phyloP scores from a whole-genome alignment of 2,329 filamentous ascomycete genomes.

The Exserohilum rostratum region DNA sequence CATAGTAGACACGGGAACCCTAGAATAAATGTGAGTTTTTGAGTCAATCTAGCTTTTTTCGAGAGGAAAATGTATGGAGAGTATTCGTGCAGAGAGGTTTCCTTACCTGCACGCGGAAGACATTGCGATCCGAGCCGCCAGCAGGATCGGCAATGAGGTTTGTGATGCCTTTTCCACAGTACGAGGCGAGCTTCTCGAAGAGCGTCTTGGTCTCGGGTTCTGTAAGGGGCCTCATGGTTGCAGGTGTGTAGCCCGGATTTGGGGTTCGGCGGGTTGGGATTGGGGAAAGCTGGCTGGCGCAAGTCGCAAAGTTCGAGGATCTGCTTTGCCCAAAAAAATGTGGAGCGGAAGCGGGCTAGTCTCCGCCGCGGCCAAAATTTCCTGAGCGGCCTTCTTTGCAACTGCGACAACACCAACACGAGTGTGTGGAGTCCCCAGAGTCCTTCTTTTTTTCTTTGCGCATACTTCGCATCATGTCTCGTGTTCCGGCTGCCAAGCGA shows the following conservation, averaged over 20 bases:
- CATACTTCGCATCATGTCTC: conserved; percentile 35
- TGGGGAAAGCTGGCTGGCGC: conserved; percentile 9
- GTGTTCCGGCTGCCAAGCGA: conserved; percentile 45
- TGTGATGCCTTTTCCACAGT: conserved; percentile 85
- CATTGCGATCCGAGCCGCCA: conserved; percentile 44
- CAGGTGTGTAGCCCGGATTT: conserved; percentile 2
- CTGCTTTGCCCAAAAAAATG: conserved; percentile 15
- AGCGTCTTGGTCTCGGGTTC: conserved; percentile 79
- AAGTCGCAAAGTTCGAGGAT: conserved; percentile 20
- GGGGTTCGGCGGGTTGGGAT: conserved; percentile 12
- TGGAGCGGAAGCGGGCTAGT: conserved; percentile 20
- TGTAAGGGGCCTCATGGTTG: conserved; percentile 78
- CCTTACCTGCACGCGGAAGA: conserved; percentile 58
- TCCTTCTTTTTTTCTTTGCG: background rate
- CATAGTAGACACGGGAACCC: conserved; percentile 86
- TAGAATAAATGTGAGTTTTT: conserved; percentile 53
- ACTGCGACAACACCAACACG: conserved; percentile 1
- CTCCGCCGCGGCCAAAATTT: conserved; percentile 34
- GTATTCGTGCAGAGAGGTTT: background rate
- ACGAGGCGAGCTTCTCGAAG: conserved; percentile 92
- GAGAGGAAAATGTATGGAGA: background rate
- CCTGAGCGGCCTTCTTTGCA: conserved; percentile 10
- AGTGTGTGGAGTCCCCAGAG: background rate
- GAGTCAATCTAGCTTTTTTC: background rate
- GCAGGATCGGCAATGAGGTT: conserved; percentile 62